Conservation (phyloP, 2,329 filamentous ascomycete genomes). For the Colletotrichum lini region DNA sequence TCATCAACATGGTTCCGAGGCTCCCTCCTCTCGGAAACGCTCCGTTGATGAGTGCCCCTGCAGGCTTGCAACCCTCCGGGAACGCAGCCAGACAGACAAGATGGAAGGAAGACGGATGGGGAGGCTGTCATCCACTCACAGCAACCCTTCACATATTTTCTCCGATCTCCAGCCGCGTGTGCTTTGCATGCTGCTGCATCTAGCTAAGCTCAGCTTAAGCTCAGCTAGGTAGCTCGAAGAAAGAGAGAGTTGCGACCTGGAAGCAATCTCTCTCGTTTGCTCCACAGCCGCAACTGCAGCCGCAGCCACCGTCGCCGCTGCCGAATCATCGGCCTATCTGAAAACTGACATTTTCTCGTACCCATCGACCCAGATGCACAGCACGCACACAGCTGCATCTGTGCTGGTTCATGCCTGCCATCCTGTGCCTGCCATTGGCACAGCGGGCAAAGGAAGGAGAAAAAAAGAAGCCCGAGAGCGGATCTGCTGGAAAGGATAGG, state of each 20-base stretch:
- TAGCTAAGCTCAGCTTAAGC: constrained; percentile 17
- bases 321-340: constrained; percentile 27
- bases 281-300: constrained; percentile 5
- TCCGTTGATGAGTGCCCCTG: constrained; percentile 35
- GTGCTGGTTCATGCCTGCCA: constrained; percentile 38
- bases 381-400: constrained; percentile 23
- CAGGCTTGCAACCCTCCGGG: constrained; percentile 36
- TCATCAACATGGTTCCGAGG: constrained; percentile 37
- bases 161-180: constrained; percentile 26
- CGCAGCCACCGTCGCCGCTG: constrained; percentile 3
- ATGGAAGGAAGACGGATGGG: neutral
- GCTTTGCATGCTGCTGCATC: constrained; percentile 21
- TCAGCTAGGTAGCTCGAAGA: constrained; percentile 25
- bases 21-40: constrained; percentile 36
- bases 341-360: constrained; percentile 19
- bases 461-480: constrained; percentile 42
- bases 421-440: constrained; percentile 31
- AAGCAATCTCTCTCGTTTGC: constrained; percentile 15
- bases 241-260: constrained; percentile 4
- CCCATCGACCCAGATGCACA: constrained; percentile 12
- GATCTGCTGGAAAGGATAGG: constrained; percentile 45
- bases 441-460: constrained; percentile 17
- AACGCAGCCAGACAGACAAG: constrained; percentile 29
- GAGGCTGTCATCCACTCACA: constrained; percentile 15
- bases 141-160: constrained; percentile 16